These are phyloP conservation scores for Trichoderma harzianum DNA, from an alignment of 2,329 filamentous ascomycete genomes.

Conservation along the genomic window DNA sequence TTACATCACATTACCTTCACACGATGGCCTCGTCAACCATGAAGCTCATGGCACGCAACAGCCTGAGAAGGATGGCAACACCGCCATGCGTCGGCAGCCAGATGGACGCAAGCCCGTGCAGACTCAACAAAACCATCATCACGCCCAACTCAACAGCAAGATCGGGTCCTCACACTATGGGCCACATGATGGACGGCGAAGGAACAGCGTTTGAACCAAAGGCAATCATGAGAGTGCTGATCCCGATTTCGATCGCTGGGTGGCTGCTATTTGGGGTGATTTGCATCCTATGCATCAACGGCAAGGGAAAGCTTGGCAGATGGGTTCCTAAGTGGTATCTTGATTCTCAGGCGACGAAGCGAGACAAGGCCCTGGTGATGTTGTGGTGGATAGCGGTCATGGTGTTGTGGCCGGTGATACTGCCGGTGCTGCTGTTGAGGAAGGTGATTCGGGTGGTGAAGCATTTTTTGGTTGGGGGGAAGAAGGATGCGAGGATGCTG, in stretches of 20 bases:
- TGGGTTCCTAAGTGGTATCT: constrained; percentile 37
- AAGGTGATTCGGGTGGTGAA: not conserved
- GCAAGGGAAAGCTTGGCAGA: constrained; percentile 27
- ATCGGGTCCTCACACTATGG: not conserved
- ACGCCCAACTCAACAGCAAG: not conserved
- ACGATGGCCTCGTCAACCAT: not conserved
- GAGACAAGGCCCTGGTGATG: constrained; percentile 25
- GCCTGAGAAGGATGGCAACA: not conserved
- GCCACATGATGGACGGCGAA: not conserved
- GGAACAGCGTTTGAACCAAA: not conserved
- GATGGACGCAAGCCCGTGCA: not conserved
- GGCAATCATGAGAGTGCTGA: constrained; percentile 24
- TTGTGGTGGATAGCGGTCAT: constrained; percentile 31
- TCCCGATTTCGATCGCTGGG: constrained; percentile 27
- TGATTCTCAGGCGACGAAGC: constrained; percentile 23
- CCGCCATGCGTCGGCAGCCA: not conserved
- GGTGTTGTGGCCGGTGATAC: constrained; percentile 54
- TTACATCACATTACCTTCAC: not conserved
- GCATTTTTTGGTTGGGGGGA: not conserved
- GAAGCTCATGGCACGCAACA: not conserved
- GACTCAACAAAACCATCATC: not conserved
- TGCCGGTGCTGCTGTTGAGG: constrained; percentile 50
- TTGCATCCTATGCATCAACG: constrained; percentile 33
- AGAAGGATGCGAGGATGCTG: not conserved
- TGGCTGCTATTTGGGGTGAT: constrained; percentile 33